Evolutionary conservation across 768 basidiomycete species (phyloP).

Genomic region (Tephrocybe sp.): DNA sequence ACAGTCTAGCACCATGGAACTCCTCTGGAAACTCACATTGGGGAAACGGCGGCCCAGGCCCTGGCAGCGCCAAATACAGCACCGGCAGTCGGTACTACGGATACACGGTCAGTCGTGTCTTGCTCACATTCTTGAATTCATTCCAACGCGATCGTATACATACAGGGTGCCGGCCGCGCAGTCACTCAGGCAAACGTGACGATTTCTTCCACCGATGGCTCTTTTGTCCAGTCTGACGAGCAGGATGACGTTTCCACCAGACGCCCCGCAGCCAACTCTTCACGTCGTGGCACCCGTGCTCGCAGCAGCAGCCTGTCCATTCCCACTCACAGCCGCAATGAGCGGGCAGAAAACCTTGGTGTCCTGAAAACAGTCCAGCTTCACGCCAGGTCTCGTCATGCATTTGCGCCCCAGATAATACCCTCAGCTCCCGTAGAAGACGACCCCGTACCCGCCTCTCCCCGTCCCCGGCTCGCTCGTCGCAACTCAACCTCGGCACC

Average conservation of each 20-base stretch:
- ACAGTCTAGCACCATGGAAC: slow-evolving; percentile 40
- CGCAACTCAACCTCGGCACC: slow-evolving; percentile 48
- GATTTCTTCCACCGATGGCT: slow-evolving; percentile 49
- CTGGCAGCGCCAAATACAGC: slow-evolving; percentile 73
- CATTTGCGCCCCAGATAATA: slow-evolving; percentile 38
- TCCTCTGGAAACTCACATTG: slow-evolving; percentile 47
- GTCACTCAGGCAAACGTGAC: slow-evolving; percentile 68
- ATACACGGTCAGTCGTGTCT: slow-evolving; percentile 53
- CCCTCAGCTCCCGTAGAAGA: slow-evolving; percentile 9
- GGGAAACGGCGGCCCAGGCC: slow-evolving; percentile 57
- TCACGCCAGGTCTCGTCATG: slow-evolving; percentile 61
- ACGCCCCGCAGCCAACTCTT: slow-evolving; percentile 26
- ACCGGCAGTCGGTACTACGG: slow-evolving; percentile 69
- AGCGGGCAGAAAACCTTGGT: slow-evolving; percentile 44
- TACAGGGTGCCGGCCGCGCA: slow-evolving; percentile 66
- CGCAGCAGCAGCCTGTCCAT: slow-evolving; percentile 66
- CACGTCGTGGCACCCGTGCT: slow-evolving; percentile 36
- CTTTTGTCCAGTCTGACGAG: slow-evolving; percentile 54
- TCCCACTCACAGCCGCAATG: slow-evolving; percentile 38
- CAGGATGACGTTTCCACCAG: slow-evolving; percentile 43
- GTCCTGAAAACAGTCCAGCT: slow-evolving; percentile 65
- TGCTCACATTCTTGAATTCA: not conserved
- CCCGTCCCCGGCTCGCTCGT: slow-evolving; percentile 38
- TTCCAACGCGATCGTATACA: not conserved
- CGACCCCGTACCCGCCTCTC: slow-evolving; percentile 15